Percentiles rank a stretch among this genome's conserved stretches.
phyloP scores from a whole-genome alignment of 164 flowering plant species.

The Tinospora cordifolia region DNA sequence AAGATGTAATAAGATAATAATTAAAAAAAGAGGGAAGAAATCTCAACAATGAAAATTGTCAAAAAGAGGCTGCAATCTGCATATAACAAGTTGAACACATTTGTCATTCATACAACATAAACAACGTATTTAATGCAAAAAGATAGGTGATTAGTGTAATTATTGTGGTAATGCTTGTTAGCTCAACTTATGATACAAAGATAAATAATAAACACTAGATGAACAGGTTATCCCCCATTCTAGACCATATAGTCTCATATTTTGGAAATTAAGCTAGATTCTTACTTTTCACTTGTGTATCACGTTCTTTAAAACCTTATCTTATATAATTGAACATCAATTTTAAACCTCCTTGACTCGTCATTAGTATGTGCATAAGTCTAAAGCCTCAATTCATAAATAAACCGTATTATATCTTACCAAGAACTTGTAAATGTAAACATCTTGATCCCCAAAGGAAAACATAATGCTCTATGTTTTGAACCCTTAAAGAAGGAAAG shows the following conservation, averaged over 20 bases:
- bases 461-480: background rate
- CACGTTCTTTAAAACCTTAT: background rate
- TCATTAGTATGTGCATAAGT: background rate
- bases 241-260: background rate
- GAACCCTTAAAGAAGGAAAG: too few species aligned
- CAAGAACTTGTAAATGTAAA: background rate
- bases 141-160: background rate
- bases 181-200: background rate
- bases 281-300: background rate
- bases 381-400: background rate
- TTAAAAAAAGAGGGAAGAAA: background rate
- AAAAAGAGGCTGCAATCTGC: background rate
- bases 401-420: background rate
- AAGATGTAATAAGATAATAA: background rate
- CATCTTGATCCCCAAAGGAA: background rate
- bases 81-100: background rate
- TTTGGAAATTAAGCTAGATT: background rate
- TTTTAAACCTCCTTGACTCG: background rate
- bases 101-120: background rate
- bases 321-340: background rate
- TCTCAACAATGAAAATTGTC: background rate
- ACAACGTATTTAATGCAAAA: background rate
- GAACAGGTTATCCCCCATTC: background rate
- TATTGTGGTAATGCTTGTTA: background rate
- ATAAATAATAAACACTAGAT: too few species aligned